Percentiles rank a stretch among this genome's conserved stretches.
phyloP scores from a whole-genome alignment of 1,284 basidiomycete genomes.

The Mycena citricolor region DNA sequence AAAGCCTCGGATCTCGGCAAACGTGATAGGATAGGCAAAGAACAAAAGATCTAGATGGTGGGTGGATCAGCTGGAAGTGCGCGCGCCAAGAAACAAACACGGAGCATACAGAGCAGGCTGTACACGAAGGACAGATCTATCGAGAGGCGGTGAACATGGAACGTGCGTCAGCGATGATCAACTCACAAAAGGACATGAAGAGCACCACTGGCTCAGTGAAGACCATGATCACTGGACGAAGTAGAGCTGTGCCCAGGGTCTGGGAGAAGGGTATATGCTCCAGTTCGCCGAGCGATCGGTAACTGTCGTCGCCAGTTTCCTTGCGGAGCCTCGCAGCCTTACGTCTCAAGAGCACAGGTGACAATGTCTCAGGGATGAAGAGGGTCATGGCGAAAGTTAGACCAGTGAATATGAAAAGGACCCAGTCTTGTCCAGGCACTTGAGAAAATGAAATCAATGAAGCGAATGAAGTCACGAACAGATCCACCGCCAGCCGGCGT shows the following conservation, averaged over 20 bases:
- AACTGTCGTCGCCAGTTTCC: slow-evolving; percentile 34
- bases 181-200: slow-evolving; percentile 44
- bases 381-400: slow-evolving; percentile 46
- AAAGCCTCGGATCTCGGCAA: slow-evolving; percentile 41
- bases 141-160: background rate
- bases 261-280: slow-evolving; percentile 32
- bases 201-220: slow-evolving; percentile 41
- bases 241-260: slow-evolving; percentile 35
- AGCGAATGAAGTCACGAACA: slow-evolving; percentile 64
- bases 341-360: slow-evolving; percentile 46
- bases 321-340: slow-evolving; percentile 37
- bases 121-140: slow-evolving; percentile 41
- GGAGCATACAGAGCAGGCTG: slow-evolving; percentile 34
- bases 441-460: slow-evolving; percentile 41
- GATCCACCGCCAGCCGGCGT: slow-evolving; percentile 52
- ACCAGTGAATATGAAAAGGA: slow-evolving; percentile 56
- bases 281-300: slow-evolving; percentile 36
- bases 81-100: slow-evolving; percentile 19
- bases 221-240: slow-evolving; percentile 46
- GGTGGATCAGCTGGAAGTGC: slow-evolving; percentile 21
- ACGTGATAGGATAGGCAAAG: slow-evolving; percentile 42
- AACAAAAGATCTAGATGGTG: slow-evolving; percentile 38
- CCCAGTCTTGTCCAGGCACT: slow-evolving; percentile 56
- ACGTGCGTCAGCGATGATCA: background rate
- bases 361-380: slow-evolving; percentile 58